Conservation (phyloP, 768 basidiomycete species). For the Kwoniella heveanensis region DNA sequence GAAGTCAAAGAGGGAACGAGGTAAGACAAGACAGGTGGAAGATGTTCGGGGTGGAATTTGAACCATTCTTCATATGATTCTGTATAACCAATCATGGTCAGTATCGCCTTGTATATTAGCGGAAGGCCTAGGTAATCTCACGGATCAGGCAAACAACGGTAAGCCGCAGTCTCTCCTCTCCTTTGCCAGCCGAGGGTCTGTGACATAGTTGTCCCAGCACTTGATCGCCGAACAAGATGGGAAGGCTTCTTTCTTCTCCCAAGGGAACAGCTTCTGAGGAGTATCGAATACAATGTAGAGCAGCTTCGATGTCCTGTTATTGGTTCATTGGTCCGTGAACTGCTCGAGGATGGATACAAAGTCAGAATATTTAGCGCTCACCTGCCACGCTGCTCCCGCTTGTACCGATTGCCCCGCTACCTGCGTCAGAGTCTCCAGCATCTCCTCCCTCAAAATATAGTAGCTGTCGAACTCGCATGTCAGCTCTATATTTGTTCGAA, state of each 20-base stretch:
- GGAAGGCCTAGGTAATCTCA: too few relatives aligned
- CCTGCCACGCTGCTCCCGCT: conserved; percentile 67
- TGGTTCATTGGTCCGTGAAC: not conserved
- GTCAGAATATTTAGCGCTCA: conserved; percentile 46
- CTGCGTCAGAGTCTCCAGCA: conserved; percentile 71
- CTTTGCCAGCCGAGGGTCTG: conserved; percentile 32
- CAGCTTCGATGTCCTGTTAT: conserved; percentile 77
- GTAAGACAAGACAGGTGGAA: conserved; percentile 71
- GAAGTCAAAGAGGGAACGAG: conserved; percentile 61
- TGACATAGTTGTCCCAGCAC: conserved; percentile 67
- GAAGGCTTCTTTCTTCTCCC: conserved; percentile 59
- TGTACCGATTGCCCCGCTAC: conserved; percentile 65
- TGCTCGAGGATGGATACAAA: conserved; percentile 9
- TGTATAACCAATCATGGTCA: conserved; percentile 13
- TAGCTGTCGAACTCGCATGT: conserved; percentile 57
- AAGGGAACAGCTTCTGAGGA: conserved; percentile 81
- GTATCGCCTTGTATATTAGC: too few relatives aligned
- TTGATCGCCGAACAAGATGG: conserved; percentile 68
- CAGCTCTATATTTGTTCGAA: not conserved
- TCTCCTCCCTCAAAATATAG: conserved; percentile 81
- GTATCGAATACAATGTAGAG: conserved; percentile 79
- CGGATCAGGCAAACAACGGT: conserved; percentile 77
- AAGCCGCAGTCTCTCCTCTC: conserved; percentile 66
- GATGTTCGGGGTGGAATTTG: conserved; percentile 60
- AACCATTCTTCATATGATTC: conserved; percentile 57